Evolutionary conservation across 2,329 filamentous ascomycete species (phyloP).

Genomic region (Pseudogymnoascus sp.): DNA sequence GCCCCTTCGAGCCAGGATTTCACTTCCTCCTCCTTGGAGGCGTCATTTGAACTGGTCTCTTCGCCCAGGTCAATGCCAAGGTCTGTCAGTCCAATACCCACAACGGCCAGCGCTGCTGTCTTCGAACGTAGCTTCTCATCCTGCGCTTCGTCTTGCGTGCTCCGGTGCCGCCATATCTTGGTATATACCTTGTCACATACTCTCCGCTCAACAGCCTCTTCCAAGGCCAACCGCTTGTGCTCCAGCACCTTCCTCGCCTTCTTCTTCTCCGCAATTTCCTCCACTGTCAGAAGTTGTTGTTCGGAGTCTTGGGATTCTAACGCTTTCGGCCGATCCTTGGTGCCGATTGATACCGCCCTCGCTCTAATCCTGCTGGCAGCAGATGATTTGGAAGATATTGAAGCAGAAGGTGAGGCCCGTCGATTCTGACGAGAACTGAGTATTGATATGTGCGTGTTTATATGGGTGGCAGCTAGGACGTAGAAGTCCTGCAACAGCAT

Average conservation of each 20-base stretch:
- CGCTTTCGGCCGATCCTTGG: slow-evolving; percentile 44
- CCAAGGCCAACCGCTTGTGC: slow-evolving; percentile 65
- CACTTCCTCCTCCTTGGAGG: slow-evolving; percentile 59
- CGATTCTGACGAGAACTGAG: slow-evolving; percentile 69
- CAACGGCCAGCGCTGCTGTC: slow-evolving; percentile 81
- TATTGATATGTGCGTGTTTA: slow-evolving; percentile 77
- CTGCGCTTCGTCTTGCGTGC: slow-evolving; percentile 85
- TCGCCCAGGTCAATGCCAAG: slow-evolving; percentile 69
- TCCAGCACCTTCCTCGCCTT: slow-evolving; percentile 72
- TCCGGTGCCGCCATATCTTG: slow-evolving; percentile 84
- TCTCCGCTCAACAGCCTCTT: slow-evolving; percentile 85
- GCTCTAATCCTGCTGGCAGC: slow-evolving; percentile 49
- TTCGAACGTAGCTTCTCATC: slow-evolving; percentile 93
- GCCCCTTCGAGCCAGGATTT: slow-evolving; percentile 65
- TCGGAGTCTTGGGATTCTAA: slow-evolving; percentile 35
- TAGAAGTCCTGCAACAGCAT: slow-evolving; percentile 96
- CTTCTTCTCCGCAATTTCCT: slow-evolving; percentile 75
- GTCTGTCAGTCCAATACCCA: slow-evolving; percentile 83
- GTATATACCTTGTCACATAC: slow-evolving; percentile 80
- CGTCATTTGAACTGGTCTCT: slow-evolving; percentile 45
- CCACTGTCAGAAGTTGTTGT: slow-evolving; percentile 85
- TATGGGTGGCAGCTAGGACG: slow-evolving; percentile 67
- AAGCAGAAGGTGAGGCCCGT: slow-evolving; percentile 50
- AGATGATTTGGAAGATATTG: slow-evolving; percentile 48
- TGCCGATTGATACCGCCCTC: slow-evolving; percentile 47